phyloP scores from a whole-genome alignment of 129 eudicot species.

The Arctium minus region DNA sequence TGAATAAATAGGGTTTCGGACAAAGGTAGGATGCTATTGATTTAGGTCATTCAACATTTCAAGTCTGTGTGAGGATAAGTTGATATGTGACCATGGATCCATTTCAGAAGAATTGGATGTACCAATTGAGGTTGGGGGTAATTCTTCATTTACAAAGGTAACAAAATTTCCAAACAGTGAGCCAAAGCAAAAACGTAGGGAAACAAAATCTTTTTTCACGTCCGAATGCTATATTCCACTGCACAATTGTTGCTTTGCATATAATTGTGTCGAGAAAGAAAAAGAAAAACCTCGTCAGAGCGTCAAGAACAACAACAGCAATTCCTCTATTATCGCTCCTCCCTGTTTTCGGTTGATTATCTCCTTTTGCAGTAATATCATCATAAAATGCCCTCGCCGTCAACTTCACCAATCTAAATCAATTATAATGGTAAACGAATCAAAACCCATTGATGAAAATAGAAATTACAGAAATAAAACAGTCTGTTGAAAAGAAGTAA shows the following conservation, averaged over 20 bases:
- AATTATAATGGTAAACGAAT: not conserved
- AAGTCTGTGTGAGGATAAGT: not conserved
- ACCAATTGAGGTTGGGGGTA: not conserved
- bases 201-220: not conserved
- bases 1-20: not conserved
- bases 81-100: not conserved
- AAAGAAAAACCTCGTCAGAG: constrained; percentile 63
- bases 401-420: constrained; percentile 76
- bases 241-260: not conserved
- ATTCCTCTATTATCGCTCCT: constrained; percentile 88
- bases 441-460: not conserved
- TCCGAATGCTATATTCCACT: not conserved
- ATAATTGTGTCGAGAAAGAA: not conserved
- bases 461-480: not conserved
- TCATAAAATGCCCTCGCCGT: constrained; percentile 95
- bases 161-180: not conserved
- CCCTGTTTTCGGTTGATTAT: constrained; percentile 77
- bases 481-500: not conserved
- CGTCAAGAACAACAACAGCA: constrained; percentile 95
- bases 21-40: not conserved
- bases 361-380: constrained; percentile 79
- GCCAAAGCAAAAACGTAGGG: not conserved
- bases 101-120: not conserved
- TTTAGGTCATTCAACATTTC: not conserved
- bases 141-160: not conserved